Percentiles rank a stretch among this genome's conserved stretches.
Evolutionary conservation across 805 yeast species (phyloP).

Genomic region (Kluyveromyces nonfermentans): DNA sequence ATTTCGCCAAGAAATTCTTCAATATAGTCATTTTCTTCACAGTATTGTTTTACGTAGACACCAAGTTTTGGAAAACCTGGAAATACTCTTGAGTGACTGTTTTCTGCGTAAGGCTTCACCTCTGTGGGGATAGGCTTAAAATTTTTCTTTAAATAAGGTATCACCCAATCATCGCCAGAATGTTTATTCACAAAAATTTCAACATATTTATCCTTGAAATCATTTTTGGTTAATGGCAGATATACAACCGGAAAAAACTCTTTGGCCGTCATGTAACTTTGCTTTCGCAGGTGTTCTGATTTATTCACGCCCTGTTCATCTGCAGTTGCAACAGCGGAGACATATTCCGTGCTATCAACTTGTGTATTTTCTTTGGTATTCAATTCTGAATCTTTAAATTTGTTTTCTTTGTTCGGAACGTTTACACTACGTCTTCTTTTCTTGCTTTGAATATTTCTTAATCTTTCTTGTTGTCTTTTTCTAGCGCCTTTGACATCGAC

Average conservation of each 20-base stretch:
- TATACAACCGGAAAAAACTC: conserved; percentile 29
- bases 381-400: not conserved
- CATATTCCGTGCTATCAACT: not conserved
- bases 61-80: conserved; percentile 69
- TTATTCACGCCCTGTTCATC: not conserved
- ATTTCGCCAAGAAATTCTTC: conserved; percentile 67
- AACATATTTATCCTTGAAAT: conserved; percentile 36
- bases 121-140: conserved; percentile 22
- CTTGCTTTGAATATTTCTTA: conserved; percentile 11
- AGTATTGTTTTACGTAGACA: conserved; percentile 35
- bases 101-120: conserved; percentile 53
- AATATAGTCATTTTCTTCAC: conserved; percentile 42
- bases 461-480: conserved; percentile 29
- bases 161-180: conserved; percentile 33
- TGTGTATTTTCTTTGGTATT: not conserved
- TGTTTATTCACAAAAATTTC: conserved; percentile 44
- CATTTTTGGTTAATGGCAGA: conserved; percentile 28
- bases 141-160: conserved; percentile 11
- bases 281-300: conserved; percentile 17
- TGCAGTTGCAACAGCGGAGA: not conserved
- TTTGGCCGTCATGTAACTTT: conserved; percentile 29
- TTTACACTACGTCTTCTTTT: conserved; percentile 7
- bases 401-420: conserved; percentile 1
- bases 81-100: conserved; percentile 46
- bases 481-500: conserved; percentile 37